phyloP scores from a whole-genome alignment of 148 eudicot species.

The Euryodendron excelsum region DNA sequence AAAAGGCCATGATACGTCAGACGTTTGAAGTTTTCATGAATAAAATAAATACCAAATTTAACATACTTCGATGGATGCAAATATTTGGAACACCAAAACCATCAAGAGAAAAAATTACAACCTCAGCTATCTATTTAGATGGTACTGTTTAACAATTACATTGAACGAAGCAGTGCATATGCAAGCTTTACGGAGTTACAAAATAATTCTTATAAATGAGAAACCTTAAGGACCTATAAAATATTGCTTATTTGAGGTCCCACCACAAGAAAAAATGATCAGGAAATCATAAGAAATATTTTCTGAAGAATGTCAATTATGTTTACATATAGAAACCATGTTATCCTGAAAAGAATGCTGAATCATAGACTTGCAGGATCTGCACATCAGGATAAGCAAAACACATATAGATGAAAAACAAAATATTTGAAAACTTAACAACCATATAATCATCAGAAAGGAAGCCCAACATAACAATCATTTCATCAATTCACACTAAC shows the following conservation, averaged over 20 bases:
- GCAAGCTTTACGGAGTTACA: not conserved
- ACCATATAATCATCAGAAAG: not conserved
- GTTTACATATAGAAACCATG: too few relatives aligned
- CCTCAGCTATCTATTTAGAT: not conserved
- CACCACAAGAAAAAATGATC: not conserved
- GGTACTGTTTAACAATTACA: not conserved
- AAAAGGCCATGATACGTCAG: slow-evolving; percentile 7
- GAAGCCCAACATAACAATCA: too few relatives aligned
- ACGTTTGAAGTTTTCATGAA: not conserved
- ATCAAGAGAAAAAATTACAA: not conserved
- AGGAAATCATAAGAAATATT: not conserved
- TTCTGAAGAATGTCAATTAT: not conserved
- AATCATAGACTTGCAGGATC: not conserved
- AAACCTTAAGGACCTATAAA: too few relatives aligned
- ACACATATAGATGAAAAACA: not conserved
- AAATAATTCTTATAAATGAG: too few relatives aligned
- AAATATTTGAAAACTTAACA: not conserved
- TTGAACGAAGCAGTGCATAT: not conserved
- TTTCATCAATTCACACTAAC: too few relatives aligned
- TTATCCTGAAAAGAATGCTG: not conserved
- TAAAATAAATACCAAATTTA: not conserved
- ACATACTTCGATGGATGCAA: not conserved
- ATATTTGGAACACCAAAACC: not conserved
- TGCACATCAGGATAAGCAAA: not conserved
- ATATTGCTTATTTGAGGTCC: not conserved